phyloP scores from a whole-genome alignment of 2,329 filamentous ascomycete species.

The Harringtonia aguacate region DNA sequence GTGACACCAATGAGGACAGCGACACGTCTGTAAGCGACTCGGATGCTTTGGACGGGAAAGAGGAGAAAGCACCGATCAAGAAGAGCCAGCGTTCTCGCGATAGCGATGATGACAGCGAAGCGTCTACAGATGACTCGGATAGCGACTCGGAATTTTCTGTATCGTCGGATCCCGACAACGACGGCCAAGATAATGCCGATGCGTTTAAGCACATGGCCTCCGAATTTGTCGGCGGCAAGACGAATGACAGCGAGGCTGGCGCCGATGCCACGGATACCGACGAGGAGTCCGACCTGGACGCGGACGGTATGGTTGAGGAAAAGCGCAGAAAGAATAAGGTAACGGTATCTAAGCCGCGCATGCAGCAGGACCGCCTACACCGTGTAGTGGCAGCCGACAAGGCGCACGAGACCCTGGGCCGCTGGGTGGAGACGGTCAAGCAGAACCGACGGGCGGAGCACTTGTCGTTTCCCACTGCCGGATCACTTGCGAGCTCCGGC shows the following conservation, averaged over 20 bases:
- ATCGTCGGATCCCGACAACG: constrained; percentile 14
- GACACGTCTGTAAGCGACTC: constrained; percentile 6
- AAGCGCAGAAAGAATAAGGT: constrained; percentile 71
- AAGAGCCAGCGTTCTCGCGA: too few relatives aligned
- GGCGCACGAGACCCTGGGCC: constrained; percentile 79
- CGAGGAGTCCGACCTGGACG: constrained; percentile 60
- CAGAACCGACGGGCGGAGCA: constrained; percentile 87
- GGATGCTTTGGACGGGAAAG: background rate
- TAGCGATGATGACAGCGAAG: too few relatives aligned
- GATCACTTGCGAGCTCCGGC: constrained; percentile 53
- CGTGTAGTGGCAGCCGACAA: constrained; percentile 77
- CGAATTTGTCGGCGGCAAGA: constrained; percentile 53
- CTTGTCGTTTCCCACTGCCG: constrained; percentile 73
- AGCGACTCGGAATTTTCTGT: background rate
- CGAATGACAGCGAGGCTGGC: constrained; percentile 23
- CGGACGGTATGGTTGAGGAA: constrained; percentile 62
- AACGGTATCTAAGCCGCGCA: constrained; percentile 69
- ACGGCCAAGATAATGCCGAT: constrained; percentile 34
- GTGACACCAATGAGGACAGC: constrained; percentile 2
- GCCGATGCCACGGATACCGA: constrained; percentile 60
- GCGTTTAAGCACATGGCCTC: constrained; percentile 60
- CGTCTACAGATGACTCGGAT: constrained; percentile 1
- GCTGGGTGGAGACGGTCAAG: constrained; percentile 94
- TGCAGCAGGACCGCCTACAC: constrained; percentile 78
- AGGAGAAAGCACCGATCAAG: too few relatives aligned